Evolutionary conservation across 805 yeast genomes (phyloP), one percentile per base, ranked within the genome.

Genomic region (Kregervanrija pseudodelftensis): DNA sequence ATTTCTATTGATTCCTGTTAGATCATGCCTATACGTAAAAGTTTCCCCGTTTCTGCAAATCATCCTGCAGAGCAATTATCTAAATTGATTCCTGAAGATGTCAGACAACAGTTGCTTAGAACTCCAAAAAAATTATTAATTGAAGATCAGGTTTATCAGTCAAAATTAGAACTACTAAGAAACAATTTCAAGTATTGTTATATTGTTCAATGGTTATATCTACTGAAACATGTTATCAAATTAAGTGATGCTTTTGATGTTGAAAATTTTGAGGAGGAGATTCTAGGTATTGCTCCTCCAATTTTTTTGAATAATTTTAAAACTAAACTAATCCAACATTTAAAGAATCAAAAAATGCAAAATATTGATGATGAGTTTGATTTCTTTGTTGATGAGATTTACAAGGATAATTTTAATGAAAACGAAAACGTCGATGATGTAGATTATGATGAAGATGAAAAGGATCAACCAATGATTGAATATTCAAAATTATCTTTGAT

Each of bases 191-290:
- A 63, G 36, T 72, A 61, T 48, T 63, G 67, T 9, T 68, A 57
- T 43, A 60, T 70, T 3, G 59, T 77, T 11, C 77, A 79, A 58
- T 80, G 86, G 86, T 57, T 80, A 28, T 70, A 70, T 49, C 65
- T 70, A 39, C 72, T 74, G 57, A 72, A 80, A 44, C 79, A 77
- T 17, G 67, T 69, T 40, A 58, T 80, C 33, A 75, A 69, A 51
- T 58, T 81, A 43, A 64, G 67, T 7, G 85, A 79, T 43, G 67
- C 67, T 11, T 76, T 80, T 51, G 82, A 80, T 52, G 72, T 73
- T 8, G 82, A 79, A 46, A 63, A 73, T 14, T 71, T 80, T 48
- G 88, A 81, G 54, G 79, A 79, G 53, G 88, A 81, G 51, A 61
- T 81, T 11, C 63, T 79, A 22, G 73, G 73, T 12, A 49, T 70